Conservation (phyloP, 2,329 filamentous ascomycete genomes). For the Dothistroma pini region DNA sequence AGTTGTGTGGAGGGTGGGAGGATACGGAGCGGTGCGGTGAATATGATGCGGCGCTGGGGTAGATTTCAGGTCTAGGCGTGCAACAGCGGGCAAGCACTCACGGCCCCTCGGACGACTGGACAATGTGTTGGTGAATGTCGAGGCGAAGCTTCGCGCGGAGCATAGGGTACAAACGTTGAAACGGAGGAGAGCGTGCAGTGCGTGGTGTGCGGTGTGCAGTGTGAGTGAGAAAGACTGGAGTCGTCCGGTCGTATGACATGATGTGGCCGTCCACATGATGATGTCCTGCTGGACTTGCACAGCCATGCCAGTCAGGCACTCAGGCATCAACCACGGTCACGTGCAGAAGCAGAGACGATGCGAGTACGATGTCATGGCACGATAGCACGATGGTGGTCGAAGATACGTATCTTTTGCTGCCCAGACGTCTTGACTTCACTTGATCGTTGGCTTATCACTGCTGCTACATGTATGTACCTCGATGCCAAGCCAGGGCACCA, state of each 20-base stretch:
- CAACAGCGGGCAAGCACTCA: not conserved
- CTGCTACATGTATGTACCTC: too few relatives aligned
- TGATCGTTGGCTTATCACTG: too few relatives aligned
- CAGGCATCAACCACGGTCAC: not conserved
- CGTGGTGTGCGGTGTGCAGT: not conserved
- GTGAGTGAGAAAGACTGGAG: not conserved
- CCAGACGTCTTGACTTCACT: too few relatives aligned
- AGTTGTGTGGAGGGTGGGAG: not conserved
- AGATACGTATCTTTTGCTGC: not conserved
- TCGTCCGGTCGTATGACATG: not conserved
- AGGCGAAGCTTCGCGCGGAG: not conserved
- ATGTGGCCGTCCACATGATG: not conserved
- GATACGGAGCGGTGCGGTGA: not conserved
- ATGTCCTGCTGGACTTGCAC: not conserved
- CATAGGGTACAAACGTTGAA: not conserved
- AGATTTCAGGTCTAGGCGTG: not conserved
- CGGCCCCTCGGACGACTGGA: not conserved
- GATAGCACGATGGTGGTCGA: not conserved
- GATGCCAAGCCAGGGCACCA: too few relatives aligned
- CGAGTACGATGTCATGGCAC: not conserved
- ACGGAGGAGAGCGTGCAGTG: not conserved
- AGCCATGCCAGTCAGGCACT: not conserved
- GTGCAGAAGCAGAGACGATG: not conserved
- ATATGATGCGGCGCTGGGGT: not conserved
- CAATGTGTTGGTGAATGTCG: not conserved